Base-by-base conservation (phyloP, 2,329 filamentous ascomycete species). In the Colletotrichum abscissum region DNA sequence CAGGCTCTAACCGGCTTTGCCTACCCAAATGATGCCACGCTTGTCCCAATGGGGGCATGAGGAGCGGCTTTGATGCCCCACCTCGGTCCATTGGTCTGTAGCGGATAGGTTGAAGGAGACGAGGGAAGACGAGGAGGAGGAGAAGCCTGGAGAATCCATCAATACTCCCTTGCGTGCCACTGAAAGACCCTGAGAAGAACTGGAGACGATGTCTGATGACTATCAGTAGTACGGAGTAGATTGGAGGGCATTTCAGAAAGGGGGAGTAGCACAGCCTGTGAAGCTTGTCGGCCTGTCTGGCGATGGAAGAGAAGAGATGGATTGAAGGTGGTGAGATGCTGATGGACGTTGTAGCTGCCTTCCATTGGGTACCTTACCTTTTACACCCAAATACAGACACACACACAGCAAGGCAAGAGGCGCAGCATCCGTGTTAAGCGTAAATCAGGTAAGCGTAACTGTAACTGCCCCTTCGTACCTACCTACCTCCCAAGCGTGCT, bases 101-200 rank as follows among this genome's bases (percentile, higher is more conserved):
- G 28, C 62, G 62, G 30, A 64, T 64, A 64, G 62, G 62, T 63
- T 14, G 60, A 30, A 19, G 28, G 52, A 55, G 52, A 55, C 59
- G 6, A 52, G 26, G 24, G 59, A 63, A 52, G 38, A 42, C 14
- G 42, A 63, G 7, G 42, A 54, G 24, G 24, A 24, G 42, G 42
- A 63, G 60, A 63, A 52, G 28, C 28, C 60, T 33, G 60, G 46
- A 26, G 62, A 55, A 64, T 55, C 1, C 42, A 49, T n/a, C 42
- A 49, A n/a, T n/a, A 19, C 33, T 42, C 63, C 52, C 49, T 55
- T n/a, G 63, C 63, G 24, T 65, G 52, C 62, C 62, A 49, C 42
- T 55, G 52, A 55, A 22, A 55, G 63, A 57, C 63, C 63, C 63
- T 65, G 52, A 65, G 35, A 46, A 42, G 63, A 56, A 65, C 63